A percentile compares a stretch with the other conserved stretches of the same genome.
These are phyloP conservation scores for Spiraea crenata DNA, from an alignment of 331 rosid species.

Conservation along the genomic window DNA sequence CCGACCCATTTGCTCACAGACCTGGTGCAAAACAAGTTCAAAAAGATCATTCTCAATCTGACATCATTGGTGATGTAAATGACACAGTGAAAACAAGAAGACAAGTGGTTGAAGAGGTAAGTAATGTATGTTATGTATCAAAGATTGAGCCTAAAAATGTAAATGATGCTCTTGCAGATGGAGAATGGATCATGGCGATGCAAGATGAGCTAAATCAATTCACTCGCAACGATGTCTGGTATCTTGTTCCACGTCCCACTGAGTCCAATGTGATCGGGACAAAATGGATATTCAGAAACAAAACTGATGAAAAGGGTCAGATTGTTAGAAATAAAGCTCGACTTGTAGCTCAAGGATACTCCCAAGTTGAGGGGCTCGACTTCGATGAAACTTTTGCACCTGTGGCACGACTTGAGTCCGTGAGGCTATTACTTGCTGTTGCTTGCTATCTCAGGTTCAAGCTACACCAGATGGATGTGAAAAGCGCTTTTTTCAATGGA, in stretches of 20 bases:
- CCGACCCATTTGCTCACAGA: not conserved
- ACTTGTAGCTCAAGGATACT: not conserved
- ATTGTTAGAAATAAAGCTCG: not conserved
- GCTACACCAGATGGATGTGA: not conserved
- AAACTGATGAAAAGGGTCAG: not conserved
- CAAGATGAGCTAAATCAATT: not conserved
- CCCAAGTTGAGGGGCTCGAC: not conserved
- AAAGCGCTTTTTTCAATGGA: not conserved
- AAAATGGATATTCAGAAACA: not conserved
- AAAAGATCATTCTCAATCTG: not conserved
- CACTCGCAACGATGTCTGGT: not conserved
- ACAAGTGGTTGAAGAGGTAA: not conserved
- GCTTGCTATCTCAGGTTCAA: not conserved
- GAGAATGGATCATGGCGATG: not conserved
- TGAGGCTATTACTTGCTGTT: not conserved
- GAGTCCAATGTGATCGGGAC: not conserved
- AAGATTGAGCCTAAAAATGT: not conserved
- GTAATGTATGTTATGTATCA: not conserved
- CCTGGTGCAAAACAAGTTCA: not conserved
- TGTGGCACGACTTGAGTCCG: not conserved
- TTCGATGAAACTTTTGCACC: constrained; percentile 1
- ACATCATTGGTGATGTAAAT: not conserved
- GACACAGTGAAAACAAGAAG: not conserved
- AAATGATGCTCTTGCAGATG: not conserved
- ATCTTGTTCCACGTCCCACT: not conserved